Conservation (phyloP, 2,329 filamentous ascomycete genomes). For the Fusarium foetens region DNA sequence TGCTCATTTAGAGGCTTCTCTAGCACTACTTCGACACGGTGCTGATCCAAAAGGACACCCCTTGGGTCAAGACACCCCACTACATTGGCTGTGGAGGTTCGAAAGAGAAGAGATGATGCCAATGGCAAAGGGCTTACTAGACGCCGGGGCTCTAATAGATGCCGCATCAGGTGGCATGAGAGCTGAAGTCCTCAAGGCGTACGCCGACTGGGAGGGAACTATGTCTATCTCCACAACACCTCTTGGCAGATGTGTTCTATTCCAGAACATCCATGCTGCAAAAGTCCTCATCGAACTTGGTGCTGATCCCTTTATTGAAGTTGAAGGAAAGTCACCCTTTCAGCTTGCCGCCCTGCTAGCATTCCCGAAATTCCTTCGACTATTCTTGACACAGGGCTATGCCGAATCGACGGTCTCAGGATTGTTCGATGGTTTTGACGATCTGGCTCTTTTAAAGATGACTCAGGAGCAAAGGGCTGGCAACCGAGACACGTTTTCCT, state of each 20-base stretch:
- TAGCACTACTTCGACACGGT: not conserved
- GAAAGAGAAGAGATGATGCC: not conserved
- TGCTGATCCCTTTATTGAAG: not conserved
- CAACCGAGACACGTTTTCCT: not conserved
- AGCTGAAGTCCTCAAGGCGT: not conserved
- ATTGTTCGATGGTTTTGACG: not conserved
- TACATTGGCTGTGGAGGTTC: not conserved
- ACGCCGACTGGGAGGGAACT: not conserved
- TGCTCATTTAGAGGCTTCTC: not conserved
- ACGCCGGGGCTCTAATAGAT: not conserved
- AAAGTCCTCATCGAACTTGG: not conserved
- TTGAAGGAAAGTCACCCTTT: not conserved
- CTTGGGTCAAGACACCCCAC: not conserved
- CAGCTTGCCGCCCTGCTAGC: not conserved
- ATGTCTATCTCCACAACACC: not conserved
- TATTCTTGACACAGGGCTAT: not conserved
- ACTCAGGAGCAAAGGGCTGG: not conserved
- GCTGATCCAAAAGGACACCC: not conserved
- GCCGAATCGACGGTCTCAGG: rapidly evolving
- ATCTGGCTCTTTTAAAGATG: not conserved
- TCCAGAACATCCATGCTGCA: not conserved
- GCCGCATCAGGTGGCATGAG: not conserved
- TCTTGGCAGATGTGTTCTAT: not conserved
- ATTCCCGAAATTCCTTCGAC: not conserved
- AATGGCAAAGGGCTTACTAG: not conserved